These are phyloP conservation scores for Fusarium tuaranense DNA, from an alignment of 2,329 filamentous ascomycete genomes.

Conservation along the genomic window DNA sequence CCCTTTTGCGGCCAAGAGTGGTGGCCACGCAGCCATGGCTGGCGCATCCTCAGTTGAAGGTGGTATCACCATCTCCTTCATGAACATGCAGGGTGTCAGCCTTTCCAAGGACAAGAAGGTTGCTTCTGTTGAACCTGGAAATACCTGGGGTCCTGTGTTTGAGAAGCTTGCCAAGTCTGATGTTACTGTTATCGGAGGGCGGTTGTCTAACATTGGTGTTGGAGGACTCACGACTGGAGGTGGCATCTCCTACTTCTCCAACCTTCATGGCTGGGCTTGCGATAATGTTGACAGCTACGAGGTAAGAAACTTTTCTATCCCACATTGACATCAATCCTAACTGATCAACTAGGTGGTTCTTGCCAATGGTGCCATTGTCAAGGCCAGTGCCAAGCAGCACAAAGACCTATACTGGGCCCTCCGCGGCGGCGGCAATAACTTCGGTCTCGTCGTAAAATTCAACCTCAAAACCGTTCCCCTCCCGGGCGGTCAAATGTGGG, in stretches of 20 bases:
- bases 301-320: background rate
- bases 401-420: slow-evolving; percentile 58
- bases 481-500: slow-evolving; percentile 35
- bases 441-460: slow-evolving; percentile 30
- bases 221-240: slow-evolving; percentile 54
- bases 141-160: slow-evolving; percentile 55
- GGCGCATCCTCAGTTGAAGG: slow-evolving; percentile 52
- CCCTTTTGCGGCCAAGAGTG: slow-evolving; percentile 54
- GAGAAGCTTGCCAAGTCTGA: slow-evolving; percentile 46
- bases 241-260: slow-evolving; percentile 58
- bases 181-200: slow-evolving; percentile 53
- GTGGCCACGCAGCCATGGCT: slow-evolving; percentile 58
- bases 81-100: slow-evolving; percentile 48
- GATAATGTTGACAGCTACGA: slow-evolving; percentile 53
- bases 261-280: slow-evolving; percentile 53
- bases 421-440: slow-evolving; percentile 51
- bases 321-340: background rate
- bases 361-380: slow-evolving; percentile 20
- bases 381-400: slow-evolving; percentile 36
- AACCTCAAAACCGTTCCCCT: slow-evolving; percentile 22
- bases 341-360: slow-evolving; percentile 12
- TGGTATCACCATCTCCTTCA: slow-evolving; percentile 53
- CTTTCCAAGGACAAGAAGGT: slow-evolving; percentile 46
- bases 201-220: slow-evolving; percentile 55
- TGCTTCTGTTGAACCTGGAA: slow-evolving; percentile 53